Base-by-base conservation (phyloP, 441 rosid genomes). In the Adansonia madagascariensis region DNA sequence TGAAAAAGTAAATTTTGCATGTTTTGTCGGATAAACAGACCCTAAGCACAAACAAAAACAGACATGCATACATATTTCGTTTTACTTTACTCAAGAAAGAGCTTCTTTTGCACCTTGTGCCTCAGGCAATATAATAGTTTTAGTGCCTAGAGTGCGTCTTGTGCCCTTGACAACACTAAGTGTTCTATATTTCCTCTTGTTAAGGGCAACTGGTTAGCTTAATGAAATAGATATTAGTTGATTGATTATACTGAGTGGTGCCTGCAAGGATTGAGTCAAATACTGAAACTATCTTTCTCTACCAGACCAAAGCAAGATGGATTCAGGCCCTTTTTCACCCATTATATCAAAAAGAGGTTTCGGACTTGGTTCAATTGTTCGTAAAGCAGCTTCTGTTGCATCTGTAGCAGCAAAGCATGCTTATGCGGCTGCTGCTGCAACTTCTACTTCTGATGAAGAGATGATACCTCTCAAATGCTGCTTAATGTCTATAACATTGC, bases 351-450 rank as follows among this genome's bases (percentile, higher is more conserved):
- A 89, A 84, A 85, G 77, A 84, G 96, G 96, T 77, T 88, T 89
- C 71, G 93, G 92, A 49, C 89, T 96, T 75, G 96, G 99, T 68
- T 89, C 96, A 71, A 85, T 96, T 78, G 84, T 94, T 78, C 89
- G 89, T 67, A 91, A 86, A 90, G 99, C 99, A 53, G 99, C 98
- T 79, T 85, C 92, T 61, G 91, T 90, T 86, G 99, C 97, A 73
- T 90, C 98, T 79, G 91, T 86, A 71, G 98, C 99, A 62, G 99
- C 98, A 81, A 94, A 93, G 83, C 92, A 94, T 76, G 99, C 97
- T 20, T 91, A 89, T 87, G 98, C 97, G 75, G 95, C 91, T 55
- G 95, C 97, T 47, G 84, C 95, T 27, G 86, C 95, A 6, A 73
- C 90, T 69, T 69, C 86, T 1, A 80, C 84, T 71, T 85, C 87